These are phyloP conservation scores for Chalciporus pseudorubinellus DNA, from an alignment of 768 basidiomycete genomes.

Conservation along the genomic window DNA sequence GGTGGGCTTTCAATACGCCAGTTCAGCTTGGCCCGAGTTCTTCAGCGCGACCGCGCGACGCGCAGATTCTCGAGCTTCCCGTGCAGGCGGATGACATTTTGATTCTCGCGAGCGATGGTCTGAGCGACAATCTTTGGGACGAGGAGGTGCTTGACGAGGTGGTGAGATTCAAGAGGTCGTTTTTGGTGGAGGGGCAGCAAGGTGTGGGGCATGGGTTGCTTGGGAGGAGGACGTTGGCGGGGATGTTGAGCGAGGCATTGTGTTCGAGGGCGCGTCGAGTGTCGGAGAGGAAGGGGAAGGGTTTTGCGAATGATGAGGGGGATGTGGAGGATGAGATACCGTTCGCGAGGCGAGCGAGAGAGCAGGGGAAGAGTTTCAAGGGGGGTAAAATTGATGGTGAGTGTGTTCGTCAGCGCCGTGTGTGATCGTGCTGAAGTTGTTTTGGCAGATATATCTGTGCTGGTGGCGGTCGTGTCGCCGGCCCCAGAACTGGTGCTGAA, in stretches of 20 bases:
- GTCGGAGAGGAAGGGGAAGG: slow-evolving; percentile 46
- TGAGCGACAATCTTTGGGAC: slow-evolving; percentile 88
- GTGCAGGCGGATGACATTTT: slow-evolving; percentile 72
- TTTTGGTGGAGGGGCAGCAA: slow-evolving; percentile 24
- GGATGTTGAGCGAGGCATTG: slow-evolving; percentile 74
- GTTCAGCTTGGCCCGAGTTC: slow-evolving; percentile 62
- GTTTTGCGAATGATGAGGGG: slow-evolving; percentile 21
- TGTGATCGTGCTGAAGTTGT: not conserved
- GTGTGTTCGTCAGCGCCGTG: slow-evolving; percentile 17
- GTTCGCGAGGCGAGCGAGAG: slow-evolving; percentile 78
- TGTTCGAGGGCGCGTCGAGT: slow-evolving; percentile 75
- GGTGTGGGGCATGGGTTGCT: slow-evolving; percentile 30
- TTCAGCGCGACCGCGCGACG: slow-evolving; percentile 61
- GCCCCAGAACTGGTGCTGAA: slow-evolving; percentile 27
- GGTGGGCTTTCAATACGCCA: slow-evolving; percentile 78
- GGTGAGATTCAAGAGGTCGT: slow-evolving; percentile 48
- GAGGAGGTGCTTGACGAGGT: slow-evolving; percentile 85
- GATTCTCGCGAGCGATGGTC: slow-evolving; percentile 77
- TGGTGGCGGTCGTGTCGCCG: slow-evolving; percentile 63
- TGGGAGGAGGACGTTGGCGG: slow-evolving; percentile 55
- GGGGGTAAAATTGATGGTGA: slow-evolving; percentile 87
- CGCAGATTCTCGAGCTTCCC: slow-evolving; percentile 66
- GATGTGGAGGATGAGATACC: slow-evolving; percentile 58
- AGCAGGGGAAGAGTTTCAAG: slow-evolving; percentile 66
- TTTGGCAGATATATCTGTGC: slow-evolving; percentile 57